Evolutionary conservation across 2,329 filamentous ascomycete species (phyloP).

Genomic region (Tolypocladium amazonense): DNA sequence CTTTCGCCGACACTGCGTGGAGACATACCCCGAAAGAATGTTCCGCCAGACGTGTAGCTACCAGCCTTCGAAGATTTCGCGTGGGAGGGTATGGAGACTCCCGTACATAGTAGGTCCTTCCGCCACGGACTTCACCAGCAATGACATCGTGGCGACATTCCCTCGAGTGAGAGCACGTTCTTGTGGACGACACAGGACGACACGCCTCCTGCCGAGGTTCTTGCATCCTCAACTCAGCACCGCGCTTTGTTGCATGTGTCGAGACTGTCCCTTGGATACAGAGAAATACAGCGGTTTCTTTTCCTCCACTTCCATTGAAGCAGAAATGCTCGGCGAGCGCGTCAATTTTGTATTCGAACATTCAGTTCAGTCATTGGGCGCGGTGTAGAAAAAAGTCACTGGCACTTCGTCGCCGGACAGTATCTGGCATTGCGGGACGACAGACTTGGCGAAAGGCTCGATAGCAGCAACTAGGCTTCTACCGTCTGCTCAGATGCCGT

Average conservation of each 20-base stretch:
- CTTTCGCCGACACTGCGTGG: not conserved
- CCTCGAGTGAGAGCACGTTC: too few relatives aligned
- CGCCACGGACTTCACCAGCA: too few relatives aligned
- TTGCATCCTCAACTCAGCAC: constrained; percentile 39
- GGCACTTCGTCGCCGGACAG: constrained; percentile 34
- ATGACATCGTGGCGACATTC: too few relatives aligned
- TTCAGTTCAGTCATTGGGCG: constrained; percentile 30
- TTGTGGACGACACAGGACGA: too few relatives aligned
- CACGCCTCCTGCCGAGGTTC: constrained; percentile 12
- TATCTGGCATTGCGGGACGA: constrained; percentile 36
- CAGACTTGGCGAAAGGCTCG: constrained; percentile 16
- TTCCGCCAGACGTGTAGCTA: not conserved
- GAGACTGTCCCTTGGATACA: constrained; percentile 32
- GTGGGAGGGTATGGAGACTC: not conserved
- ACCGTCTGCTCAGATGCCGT: constrained; percentile 24
- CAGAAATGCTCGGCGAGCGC: constrained; percentile 50
- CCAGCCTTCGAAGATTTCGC: not conserved
- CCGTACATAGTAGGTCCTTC: too few relatives aligned
- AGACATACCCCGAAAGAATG: too few relatives aligned
- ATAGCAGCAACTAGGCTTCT: not conserved
- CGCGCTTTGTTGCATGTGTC: constrained; percentile 40
- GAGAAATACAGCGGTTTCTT: constrained; percentile 43
- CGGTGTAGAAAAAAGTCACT: constrained; percentile 42
- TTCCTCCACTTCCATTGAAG: constrained; percentile 48
- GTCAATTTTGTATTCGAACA: constrained; percentile 32